Evolutionary conservation across 176 grass and related monocot genomes (phyloP).

Genomic region (Carex myosuroides): DNA sequence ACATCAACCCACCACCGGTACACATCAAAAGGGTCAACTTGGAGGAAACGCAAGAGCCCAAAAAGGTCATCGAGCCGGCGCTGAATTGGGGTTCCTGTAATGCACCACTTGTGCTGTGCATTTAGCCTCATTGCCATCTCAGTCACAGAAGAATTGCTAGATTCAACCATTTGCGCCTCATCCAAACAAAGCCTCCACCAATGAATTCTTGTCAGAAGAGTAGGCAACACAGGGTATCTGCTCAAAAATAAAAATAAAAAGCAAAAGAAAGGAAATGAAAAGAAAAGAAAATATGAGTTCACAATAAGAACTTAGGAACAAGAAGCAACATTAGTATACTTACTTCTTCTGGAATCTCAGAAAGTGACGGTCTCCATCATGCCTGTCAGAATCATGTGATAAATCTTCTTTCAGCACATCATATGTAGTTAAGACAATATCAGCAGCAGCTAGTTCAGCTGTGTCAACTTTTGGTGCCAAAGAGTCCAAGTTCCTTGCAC

Average conservation of each 20-base stretch:
- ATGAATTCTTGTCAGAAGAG: slow-evolving; percentile 77
- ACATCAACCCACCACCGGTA: slow-evolving; percentile 93
- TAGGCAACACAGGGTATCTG: slow-evolving; percentile 89
- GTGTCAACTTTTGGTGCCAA: slow-evolving; percentile 38
- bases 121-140: slow-evolving; percentile 93
- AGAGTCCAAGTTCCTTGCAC: slow-evolving; percentile 62
- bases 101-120: slow-evolving; percentile 75
- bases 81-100: slow-evolving; percentile 95
- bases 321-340: not conserved
- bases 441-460: slow-evolving; percentile 57
- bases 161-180: slow-evolving; percentile 97
- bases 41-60: slow-evolving; percentile 84
- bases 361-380: slow-evolving; percentile 74
- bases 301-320: not conserved
- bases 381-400: slow-evolving; percentile 90
- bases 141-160: slow-evolving; percentile 64
- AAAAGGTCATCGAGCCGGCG: slow-evolving; percentile 79
- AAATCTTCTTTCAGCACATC: slow-evolving; percentile 97
- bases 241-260: not conserved
- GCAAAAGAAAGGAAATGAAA: not conserved
- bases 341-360: slow-evolving; percentile 96
- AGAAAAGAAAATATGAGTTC: not conserved
- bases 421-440: slow-evolving; percentile 95
- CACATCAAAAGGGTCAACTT: slow-evolving; percentile 61
- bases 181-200: slow-evolving; percentile 98